A percentile compares a stretch with the other conserved stretches of the same genome.
These are phyloP conservation scores for Cercophora sp. DNA, from an alignment of 495 filamentous ascomycete genomes.

Conservation along the genomic window DNA sequence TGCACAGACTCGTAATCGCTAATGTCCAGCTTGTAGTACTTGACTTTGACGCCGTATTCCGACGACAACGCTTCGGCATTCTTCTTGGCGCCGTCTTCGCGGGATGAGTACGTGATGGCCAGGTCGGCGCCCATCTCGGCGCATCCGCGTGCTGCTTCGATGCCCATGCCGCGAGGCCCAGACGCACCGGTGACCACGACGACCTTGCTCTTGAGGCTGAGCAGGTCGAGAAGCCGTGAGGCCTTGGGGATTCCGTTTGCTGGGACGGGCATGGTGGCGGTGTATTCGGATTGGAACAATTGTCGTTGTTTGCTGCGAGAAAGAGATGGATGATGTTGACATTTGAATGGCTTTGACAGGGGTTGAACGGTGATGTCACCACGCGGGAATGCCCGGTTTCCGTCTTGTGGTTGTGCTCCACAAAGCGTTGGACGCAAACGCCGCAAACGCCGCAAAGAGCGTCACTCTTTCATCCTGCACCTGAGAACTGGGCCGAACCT, in stretches of 20 bases:
- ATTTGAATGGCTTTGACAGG: too few relatives aligned
- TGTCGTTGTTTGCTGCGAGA: too few relatives aligned
- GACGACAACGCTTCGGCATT: conserved; percentile 49
- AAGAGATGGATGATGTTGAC: too few relatives aligned
- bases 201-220: conserved; percentile 53
- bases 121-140: conserved; percentile 50
- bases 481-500: too few relatives aligned
- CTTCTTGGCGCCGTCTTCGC: conserved; percentile 52
- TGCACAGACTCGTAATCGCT: conserved; percentile 52
- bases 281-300: too few relatives aligned
- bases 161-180: conserved; percentile 50
- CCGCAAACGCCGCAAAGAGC: too few relatives aligned
- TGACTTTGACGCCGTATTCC: conserved; percentile 54
- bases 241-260: conserved; percentile 27
- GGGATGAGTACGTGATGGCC: conserved; percentile 45
- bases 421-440: too few relatives aligned
- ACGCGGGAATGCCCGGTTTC: too few relatives aligned
- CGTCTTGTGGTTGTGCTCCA: too few relatives aligned
- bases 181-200: conserved; percentile 51
- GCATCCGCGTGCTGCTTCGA: conserved; percentile 43
- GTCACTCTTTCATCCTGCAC: too few relatives aligned
- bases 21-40: conserved; percentile 65
- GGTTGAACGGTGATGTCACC: too few relatives aligned
- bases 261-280: conserved; percentile 7
- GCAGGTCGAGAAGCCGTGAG: conserved; percentile 35